These are phyloP conservation scores for Pezicula neosporulosa DNA, from an alignment of 2,329 filamentous ascomycete genomes.

Conservation along the genomic window DNA sequence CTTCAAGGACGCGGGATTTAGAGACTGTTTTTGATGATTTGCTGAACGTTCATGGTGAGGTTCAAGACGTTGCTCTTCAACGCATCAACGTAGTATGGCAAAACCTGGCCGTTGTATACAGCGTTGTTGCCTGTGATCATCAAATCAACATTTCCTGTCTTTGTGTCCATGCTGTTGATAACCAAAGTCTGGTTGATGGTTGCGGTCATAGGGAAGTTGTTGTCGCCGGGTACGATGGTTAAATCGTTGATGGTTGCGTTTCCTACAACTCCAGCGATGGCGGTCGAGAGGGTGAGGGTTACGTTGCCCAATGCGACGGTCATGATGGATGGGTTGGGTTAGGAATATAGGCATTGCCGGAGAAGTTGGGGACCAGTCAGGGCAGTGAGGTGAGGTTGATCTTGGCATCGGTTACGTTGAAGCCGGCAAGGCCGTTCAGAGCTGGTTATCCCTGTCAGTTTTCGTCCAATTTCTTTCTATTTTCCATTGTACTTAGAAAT, in stretches of 20 bases:
- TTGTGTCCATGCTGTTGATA: constrained; percentile 25
- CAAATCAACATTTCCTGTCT: constrained; percentile 45
- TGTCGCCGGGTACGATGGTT: constrained; percentile 49
- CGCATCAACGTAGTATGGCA: constrained; percentile 51
- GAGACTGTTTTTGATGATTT: constrained; percentile 23
- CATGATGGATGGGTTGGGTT: constrained; percentile 58
- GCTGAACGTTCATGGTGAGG: constrained; percentile 39
- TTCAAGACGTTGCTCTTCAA: constrained; percentile 41
- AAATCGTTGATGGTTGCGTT: constrained; percentile 46
- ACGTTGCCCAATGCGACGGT: constrained; percentile 55
- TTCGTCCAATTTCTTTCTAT: not conserved
- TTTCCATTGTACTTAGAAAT: not conserved
- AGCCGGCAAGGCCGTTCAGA: constrained; percentile 52
- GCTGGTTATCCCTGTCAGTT: constrained; percentile 34
- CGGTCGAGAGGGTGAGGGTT: constrained; percentile 44
- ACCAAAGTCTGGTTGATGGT: constrained; percentile 38
- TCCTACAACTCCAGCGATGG: constrained; percentile 40
- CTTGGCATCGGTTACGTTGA: constrained; percentile 44
- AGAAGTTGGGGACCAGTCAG: constrained; percentile 46
- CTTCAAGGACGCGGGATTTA: too few species aligned
- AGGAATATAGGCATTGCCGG: constrained; percentile 51
- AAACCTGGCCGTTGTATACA: constrained; percentile 42
- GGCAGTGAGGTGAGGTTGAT: constrained; percentile 36
- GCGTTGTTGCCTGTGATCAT: constrained; percentile 45
- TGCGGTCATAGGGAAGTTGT: constrained; percentile 45